These are phyloP conservation scores for Spergularia bocconei DNA, from an alignment of 148 eudicot species.

Conservation along the genomic window DNA sequence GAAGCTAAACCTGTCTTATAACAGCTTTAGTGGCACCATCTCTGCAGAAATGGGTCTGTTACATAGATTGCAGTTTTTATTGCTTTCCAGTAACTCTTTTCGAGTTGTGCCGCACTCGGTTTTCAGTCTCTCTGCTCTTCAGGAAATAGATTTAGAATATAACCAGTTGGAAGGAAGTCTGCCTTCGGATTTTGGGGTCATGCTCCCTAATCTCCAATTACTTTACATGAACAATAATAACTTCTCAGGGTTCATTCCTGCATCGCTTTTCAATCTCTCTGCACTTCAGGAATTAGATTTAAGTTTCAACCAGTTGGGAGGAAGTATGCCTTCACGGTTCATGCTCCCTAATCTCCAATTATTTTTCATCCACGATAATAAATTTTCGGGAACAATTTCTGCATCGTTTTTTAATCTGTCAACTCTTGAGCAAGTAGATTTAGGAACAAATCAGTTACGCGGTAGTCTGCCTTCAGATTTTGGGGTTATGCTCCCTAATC, in stretches of 20 bases:
- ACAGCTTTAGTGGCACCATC: slow-evolving; percentile 20
- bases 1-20: neutral
- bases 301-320: slow-evolving; percentile 14
- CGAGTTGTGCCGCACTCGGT: slow-evolving; percentile 31
- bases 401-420: slow-evolving; percentile 25
- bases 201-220: slow-evolving; percentile 21
- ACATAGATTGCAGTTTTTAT: slow-evolving; percentile 2
- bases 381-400: slow-evolving; percentile 16
- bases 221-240: slow-evolving; percentile 17
- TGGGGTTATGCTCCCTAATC: slow-evolving; percentile 14
- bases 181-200: slow-evolving; percentile 19
- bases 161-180: slow-evolving; percentile 27
- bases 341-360: slow-evolving; percentile 18
- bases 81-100: neutral
- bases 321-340: slow-evolving; percentile 23
- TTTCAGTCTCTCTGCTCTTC: slow-evolving; percentile 25
- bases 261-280: slow-evolving; percentile 25
- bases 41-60: slow-evolving; percentile 26
- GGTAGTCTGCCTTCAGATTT: slow-evolving; percentile 29
- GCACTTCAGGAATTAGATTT: neutral
- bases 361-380: neutral
- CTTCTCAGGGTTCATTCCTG: slow-evolving; percentile 14
- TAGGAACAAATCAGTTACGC: slow-evolving; percentile 13
- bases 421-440: neutral
- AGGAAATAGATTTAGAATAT: neutral